Percentiles rank a stretch among this genome's conserved stretches.
These are phyloP conservation scores for Macrolepiota fuliginosa DNA, from an alignment of 768 basidiomycete species.

Conservation along the genomic window DNA sequence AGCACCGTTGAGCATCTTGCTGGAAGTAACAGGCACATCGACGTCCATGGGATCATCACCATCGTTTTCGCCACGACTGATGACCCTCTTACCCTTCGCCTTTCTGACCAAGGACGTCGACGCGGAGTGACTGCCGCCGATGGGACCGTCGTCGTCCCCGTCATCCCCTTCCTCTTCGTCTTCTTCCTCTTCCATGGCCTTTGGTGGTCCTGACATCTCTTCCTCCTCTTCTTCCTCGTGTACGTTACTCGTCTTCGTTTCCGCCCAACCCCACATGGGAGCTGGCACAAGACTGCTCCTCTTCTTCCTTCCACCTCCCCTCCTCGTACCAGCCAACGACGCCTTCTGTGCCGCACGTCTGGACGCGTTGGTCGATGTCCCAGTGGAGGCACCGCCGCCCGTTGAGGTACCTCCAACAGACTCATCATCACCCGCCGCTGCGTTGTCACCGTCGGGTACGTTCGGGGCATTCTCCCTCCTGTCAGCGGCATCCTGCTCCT, in stretches of 20 bases:
- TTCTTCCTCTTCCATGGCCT: conserved; percentile 60
- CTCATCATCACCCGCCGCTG: conserved; percentile 21
- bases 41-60: conserved; percentile 19
- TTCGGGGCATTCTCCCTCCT: conserved; percentile 22
- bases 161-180: conserved; percentile 32
- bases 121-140: background rate
- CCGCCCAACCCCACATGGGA: conserved; percentile 88
- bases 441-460: conserved; percentile 14
- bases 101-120: conserved; percentile 19
- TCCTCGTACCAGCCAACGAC: conserved; percentile 21
- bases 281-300: conserved; percentile 72
- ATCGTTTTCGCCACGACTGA: conserved; percentile 11
- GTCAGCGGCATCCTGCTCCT: conserved; percentile 55
- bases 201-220: conserved; percentile 52
- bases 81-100: background rate
- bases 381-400: conserved; percentile 11
- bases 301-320: conserved; percentile 40
- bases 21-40: conserved; percentile 1
- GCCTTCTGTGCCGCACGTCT: conserved; percentile 11
- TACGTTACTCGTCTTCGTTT: conserved; percentile 31
- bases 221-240: conserved; percentile 50
- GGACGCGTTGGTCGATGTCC: conserved; percentile 22
- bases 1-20: background rate
- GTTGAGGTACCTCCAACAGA: conserved; percentile 14
- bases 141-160: background rate